Evolutionary conservation across 1,139 yeast genomes (phyloP).

Genomic region (Yamadazyma oceani): DNA sequence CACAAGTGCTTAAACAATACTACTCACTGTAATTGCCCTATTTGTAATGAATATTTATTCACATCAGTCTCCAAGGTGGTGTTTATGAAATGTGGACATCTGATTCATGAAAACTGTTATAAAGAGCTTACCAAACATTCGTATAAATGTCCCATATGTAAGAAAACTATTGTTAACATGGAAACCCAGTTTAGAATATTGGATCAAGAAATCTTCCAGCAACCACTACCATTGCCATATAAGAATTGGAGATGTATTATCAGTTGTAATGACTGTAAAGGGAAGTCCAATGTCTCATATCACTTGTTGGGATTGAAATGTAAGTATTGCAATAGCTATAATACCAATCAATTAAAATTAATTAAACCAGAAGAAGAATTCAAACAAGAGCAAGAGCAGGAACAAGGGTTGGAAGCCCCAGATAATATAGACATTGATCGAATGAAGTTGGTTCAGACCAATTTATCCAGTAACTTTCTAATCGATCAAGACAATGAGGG

Average conservation of each 20-base stretch:
- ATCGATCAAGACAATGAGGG: conserved; percentile 32
- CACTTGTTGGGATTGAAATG: conserved; percentile 89
- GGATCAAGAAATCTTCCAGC: conserved; percentile 77
- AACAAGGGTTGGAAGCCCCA: conserved; percentile 7
- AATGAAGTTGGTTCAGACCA: conserved; percentile 30
- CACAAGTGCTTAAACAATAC: conserved; percentile 86
- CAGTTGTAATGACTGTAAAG: conserved; percentile 87
- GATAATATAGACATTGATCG: conserved; percentile 30
- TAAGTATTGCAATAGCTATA: conserved; percentile 81
- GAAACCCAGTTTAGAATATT: conserved; percentile 83
- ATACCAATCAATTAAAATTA: conserved; percentile 71
- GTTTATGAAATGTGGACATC: conserved; percentile 93
- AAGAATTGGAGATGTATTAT: conserved; percentile 73
- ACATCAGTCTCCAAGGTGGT: conserved; percentile 84
- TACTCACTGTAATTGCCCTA: conserved; percentile 90
- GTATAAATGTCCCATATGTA: conserved; percentile 89
- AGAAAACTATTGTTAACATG: conserved; percentile 80
- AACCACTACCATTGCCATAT: conserved; percentile 80
- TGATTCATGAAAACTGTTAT: conserved; percentile 84
- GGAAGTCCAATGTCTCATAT: conserved; percentile 72
- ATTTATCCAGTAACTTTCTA: conserved; percentile 38
- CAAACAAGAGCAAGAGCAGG: conserved; percentile 23
- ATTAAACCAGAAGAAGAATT: conserved; percentile 56
- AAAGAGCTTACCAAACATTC: conserved; percentile 76
- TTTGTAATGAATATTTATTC: conserved; percentile 89